Conservation (phyloP, 1,139 yeast genomes). For the Pichia sp. region DNA sequence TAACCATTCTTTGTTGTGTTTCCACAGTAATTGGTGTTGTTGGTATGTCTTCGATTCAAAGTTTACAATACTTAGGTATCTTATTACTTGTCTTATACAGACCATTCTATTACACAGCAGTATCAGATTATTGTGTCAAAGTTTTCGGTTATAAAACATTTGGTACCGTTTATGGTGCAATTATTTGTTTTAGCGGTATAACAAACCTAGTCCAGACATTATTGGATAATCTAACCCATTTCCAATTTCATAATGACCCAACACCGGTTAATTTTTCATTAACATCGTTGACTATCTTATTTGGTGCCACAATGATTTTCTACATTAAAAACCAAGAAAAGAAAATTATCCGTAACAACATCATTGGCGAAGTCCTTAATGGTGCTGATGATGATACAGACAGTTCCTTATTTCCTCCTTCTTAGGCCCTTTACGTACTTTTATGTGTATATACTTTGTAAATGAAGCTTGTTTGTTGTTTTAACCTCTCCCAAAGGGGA, state of each 20-base stretch:
- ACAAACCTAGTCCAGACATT: slow-evolving; percentile 66
- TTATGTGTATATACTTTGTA: neutral
- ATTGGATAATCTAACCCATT: slow-evolving; percentile 66
- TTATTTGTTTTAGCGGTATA: slow-evolving; percentile 74
- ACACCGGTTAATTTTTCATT: slow-evolving; percentile 61
- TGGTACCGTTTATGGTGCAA: slow-evolving; percentile 78
- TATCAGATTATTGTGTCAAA: slow-evolving; percentile 84
- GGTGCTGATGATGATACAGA: neutral
- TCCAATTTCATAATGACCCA: slow-evolving; percentile 64
- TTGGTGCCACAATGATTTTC: slow-evolving; percentile 46
- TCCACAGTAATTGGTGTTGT: slow-evolving; percentile 60
- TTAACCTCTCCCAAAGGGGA: neutral
- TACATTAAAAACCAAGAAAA: slow-evolving; percentile 49
- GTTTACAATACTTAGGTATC: slow-evolving; percentile 57
- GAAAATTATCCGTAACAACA: slow-evolving; percentile 36
- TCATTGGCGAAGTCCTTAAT: slow-evolving; percentile 51
- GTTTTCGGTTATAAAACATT: slow-evolving; percentile 89
- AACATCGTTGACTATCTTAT: slow-evolving; percentile 44
- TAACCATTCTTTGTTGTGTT: slow-evolving; percentile 44
- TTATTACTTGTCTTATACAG: slow-evolving; percentile 71
- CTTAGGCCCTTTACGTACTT: neutral
- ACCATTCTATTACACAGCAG: slow-evolving; percentile 88
- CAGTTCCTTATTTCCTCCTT: neutral
- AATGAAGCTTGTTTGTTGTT: neutral
- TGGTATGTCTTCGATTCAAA: slow-evolving; percentile 53